Base-by-base conservation (phyloP, 495 filamentous ascomycete species). In the Aspergillus ellipticus region DNA sequence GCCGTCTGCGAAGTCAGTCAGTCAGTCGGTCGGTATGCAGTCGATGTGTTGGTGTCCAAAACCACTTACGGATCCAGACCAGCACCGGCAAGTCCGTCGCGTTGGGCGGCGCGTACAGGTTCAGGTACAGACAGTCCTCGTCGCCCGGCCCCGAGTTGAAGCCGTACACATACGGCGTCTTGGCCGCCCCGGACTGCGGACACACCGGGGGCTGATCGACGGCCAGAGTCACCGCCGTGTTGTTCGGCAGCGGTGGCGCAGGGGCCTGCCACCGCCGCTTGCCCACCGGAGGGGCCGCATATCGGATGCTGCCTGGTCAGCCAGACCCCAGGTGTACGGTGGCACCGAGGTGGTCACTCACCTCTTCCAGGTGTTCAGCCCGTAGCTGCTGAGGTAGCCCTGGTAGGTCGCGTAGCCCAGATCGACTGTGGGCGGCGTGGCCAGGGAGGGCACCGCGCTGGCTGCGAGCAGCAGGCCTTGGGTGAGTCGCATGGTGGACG, bases 101-200 rank as follows among this genome's bases (percentile, higher is more conserved):
- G 50, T 77, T 78, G 0, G 80, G 64, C 0, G 85, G 85, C 2
- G 84, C 77, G 69, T 81, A 89, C 6, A 90, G 77, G 59, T 89
- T 83, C 22, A 82, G 70, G 53, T 84, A 88, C 3, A 91, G 76
- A 58, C 88, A 91, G 57, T 91, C 86, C 61, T 91, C 88, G 15
- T 58, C 49, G 3, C 63, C 53, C 9, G 33, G 31, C 1, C 53
- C 53, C 4, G 53, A 55, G 19, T 49, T 49, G 33, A 55, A 55
- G 17, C 53, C 53, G 28, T 55, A 55, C 3, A 26, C 15, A 28
- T 11, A 35, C 10, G 43, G 57, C 45, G 43, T 58, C 42, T 22
- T 54, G 49, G 31, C 57, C 4, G 53, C 57, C 6, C 59, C 63
- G 16, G 59, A 62, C 29, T 66, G 63, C 4, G 59, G 63, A 37